Evolutionary conservation across 2,329 filamentous ascomycete genomes (phyloP).

Genomic region (Pseudocercospora musae): DNA sequence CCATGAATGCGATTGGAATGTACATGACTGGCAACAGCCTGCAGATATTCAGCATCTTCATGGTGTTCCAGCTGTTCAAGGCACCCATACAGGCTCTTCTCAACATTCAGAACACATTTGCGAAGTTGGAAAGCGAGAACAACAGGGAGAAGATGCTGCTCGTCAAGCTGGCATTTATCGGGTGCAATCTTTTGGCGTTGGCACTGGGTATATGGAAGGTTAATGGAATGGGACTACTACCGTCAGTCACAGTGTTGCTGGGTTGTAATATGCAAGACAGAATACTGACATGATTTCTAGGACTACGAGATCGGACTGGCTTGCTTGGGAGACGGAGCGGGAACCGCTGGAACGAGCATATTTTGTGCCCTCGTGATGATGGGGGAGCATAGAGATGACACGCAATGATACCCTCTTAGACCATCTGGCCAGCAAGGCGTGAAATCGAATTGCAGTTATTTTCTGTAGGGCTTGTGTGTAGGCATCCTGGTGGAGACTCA

Average conservation of each 20-base stretch:
- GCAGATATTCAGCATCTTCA: slow-evolving; percentile 99
- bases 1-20: slow-evolving; percentile 99
- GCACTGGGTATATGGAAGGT: slow-evolving; percentile 93
- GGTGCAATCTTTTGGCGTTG: slow-evolving; percentile 80
- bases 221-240: slow-evolving; percentile 90
- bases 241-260: slow-evolving; percentile 56
- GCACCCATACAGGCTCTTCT: slow-evolving; percentile 83
- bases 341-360: slow-evolving; percentile 62
- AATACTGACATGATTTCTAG: slow-evolving; percentile 45
- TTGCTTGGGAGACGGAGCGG: slow-evolving; percentile 85
- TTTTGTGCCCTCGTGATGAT: slow-evolving; percentile 27
- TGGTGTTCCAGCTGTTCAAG: slow-evolving; percentile 99
- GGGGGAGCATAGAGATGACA: slow-evolving; percentile 2
- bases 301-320: slow-evolving; percentile 94
- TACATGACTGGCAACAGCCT: slow-evolving; percentile 99
- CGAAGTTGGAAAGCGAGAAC: slow-evolving; percentile 79
- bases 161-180: slow-evolving; percentile 84
- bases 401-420: background rate
- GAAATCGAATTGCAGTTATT: background rate
- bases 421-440: background rate
- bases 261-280: background rate
- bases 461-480: background rate
- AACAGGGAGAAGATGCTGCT: slow-evolving; percentile 70
- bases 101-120: slow-evolving; percentile 81
- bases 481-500: background rate